These are phyloP conservation scores for Penicillium verrucosum DNA, from an alignment of 2,329 filamentous ascomycete genomes.

Conservation along the genomic window DNA sequence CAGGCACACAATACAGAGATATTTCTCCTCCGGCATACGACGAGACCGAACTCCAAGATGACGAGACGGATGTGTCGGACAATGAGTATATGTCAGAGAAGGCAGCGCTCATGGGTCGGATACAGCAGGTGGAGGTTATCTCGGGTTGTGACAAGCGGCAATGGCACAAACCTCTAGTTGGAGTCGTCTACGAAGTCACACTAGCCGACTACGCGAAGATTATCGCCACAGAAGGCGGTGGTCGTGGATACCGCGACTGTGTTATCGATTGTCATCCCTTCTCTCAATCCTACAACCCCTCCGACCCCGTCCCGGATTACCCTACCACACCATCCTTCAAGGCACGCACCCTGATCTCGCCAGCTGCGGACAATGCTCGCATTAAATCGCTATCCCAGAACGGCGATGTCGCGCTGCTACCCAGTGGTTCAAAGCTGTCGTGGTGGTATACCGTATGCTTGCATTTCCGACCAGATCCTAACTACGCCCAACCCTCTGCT, in stretches of 20 bases:
- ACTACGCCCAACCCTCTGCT: slow-evolving; percentile 76
- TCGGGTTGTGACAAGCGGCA: slow-evolving; percentile 49
- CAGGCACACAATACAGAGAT: slow-evolving; percentile 67
- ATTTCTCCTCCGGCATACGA: slow-evolving; percentile 10
- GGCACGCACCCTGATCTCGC: slow-evolving; percentile 80
- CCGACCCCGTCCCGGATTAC: slow-evolving; percentile 59
- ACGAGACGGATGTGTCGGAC: slow-evolving; percentile 4
- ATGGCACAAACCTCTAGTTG: slow-evolving; percentile 81
- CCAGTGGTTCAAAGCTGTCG: slow-evolving; percentile 3
- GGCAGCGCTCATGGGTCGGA: slow-evolving; percentile 24
- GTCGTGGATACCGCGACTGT: slow-evolving; percentile 78
- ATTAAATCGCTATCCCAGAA: slow-evolving; percentile 10
- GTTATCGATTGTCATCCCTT: slow-evolving; percentile 74
- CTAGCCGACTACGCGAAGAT: slow-evolving; percentile 77
- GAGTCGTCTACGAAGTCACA: slow-evolving; percentile 94
- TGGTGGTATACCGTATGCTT: slow-evolving; percentile 29
- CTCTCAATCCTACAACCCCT: slow-evolving; percentile 47
- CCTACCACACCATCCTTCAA: slow-evolving; percentile 67
- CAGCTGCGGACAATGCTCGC: slow-evolving; percentile 40
- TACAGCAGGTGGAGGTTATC: slow-evolving; percentile 25
- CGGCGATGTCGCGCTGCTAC: not conserved
- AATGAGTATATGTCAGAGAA: slow-evolving; percentile 31
- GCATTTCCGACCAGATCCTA: slow-evolving; percentile 60
- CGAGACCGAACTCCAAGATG: slow-evolving; percentile 8
- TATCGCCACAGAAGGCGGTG: slow-evolving; percentile 85